Base-by-base conservation (phyloP, 2,329 filamentous ascomycete genomes). In the Myriosclerotinia curreyana region DNA sequence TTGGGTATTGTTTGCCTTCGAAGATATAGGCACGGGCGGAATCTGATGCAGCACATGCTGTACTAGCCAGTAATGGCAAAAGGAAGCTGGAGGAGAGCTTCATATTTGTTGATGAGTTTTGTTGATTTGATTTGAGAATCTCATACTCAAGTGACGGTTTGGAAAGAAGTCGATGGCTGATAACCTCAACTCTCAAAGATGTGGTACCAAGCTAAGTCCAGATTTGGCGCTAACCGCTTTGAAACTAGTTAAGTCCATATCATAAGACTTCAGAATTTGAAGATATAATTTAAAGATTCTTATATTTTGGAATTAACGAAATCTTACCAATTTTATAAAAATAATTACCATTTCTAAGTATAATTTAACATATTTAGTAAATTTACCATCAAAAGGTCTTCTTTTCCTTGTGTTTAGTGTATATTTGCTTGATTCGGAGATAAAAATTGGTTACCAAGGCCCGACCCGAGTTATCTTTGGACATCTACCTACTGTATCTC, bases 21-120 rank as follows among this genome's bases (percentile, higher is more conserved):
- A 74, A 77, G 64, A 86, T 77, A 74, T 82, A 87, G 68, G 83
- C 83, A 68, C 82, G 78, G 61, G 83, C 83, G n/a, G 55, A 48
- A 65, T 69, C 51, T 7, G 71, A 70, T 58, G 72, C 70, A 28
- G 75, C 76, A 65, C 72, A 73, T 54, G 72, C 75, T 67, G 75
- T 70, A 66, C 77, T 74, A 67, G 74, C 72, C 12, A 78, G 66
- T 22, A 73, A 72, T 60, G 77, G 73, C 49, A 78, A 62, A 64
- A 79, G 68, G 71, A 79, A 76, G 73, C 76, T 73, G 64, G 72
- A 61, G 60, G 69, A 69, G 52, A 79, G 76, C 76, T 75, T 79
- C 78, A 79, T 79, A 67, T 56, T 73, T 65, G 69, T 60, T 68
- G 60, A 56, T 65, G 65, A 50, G 25, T 51, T 28, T 65, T 51